phyloP scores from a whole-genome alignment of 805 yeast species.

The Suhomyces sp. region DNA sequence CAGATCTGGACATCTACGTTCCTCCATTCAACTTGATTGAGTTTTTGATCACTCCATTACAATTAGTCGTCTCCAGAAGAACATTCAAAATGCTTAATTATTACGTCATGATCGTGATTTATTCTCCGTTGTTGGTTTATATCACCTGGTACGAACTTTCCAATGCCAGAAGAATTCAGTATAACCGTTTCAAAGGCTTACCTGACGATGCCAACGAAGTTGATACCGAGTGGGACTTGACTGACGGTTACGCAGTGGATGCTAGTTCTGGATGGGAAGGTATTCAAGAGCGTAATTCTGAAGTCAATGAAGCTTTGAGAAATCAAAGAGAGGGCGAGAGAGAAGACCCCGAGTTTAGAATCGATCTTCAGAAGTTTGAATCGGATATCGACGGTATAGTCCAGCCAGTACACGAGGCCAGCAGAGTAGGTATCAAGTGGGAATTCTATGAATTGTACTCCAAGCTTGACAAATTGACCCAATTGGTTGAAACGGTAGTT shows the following conservation, averaged over 20 bases:
- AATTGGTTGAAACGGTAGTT: constrained; percentile 38
- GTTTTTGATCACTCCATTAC: constrained; percentile 33
- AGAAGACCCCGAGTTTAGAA: constrained; percentile 66
- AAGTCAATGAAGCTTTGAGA: constrained; percentile 35
- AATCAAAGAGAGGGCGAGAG: constrained; percentile 61
- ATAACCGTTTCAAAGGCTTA: constrained; percentile 60
- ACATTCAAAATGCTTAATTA: constrained; percentile 43
- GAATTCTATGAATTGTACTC: constrained; percentile 54
- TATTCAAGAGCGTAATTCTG: constrained; percentile 37
- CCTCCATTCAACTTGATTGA: constrained; percentile 84
- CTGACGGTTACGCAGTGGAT: constrained; percentile 62
- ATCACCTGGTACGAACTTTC: constrained; percentile 64
- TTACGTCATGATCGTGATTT: constrained; percentile 59
- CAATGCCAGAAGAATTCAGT: constrained; percentile 65
- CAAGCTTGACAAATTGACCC: constrained; percentile 47
- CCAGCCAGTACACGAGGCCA: constrained; percentile 61
- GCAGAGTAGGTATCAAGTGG: constrained; percentile 57
- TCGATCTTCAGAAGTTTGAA: constrained; percentile 49
- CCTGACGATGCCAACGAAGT: constrained; percentile 78
- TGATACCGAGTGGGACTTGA: constrained; percentile 78
- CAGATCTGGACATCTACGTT: constrained; percentile 79
- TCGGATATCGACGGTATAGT: constrained; percentile 45
- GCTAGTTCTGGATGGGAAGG: constrained; percentile 34
- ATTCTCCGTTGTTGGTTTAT: constrained; percentile 62
- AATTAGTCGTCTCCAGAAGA: constrained; percentile 32